A percentile compares a stretch with the other conserved stretches of the same genome.
Evolutionary conservation across 306 rosid species (phyloP).

Genomic region (Astragalus glycyphyllos): DNA sequence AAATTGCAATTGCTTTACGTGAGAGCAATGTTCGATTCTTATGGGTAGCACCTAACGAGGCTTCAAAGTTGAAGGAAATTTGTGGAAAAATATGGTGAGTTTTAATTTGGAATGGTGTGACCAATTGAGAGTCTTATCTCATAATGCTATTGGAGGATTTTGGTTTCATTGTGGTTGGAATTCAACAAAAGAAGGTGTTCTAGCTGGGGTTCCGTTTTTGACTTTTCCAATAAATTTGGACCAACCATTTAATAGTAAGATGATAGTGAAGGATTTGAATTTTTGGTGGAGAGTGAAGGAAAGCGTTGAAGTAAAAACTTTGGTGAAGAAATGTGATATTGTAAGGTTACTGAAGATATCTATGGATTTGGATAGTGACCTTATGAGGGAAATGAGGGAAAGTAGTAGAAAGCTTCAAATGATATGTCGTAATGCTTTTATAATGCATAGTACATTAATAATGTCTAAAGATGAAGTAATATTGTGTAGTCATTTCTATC

Average conservation of each 20-base stretch:
- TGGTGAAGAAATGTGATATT: conserved; percentile 49
- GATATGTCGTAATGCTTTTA: conserved; percentile 34
- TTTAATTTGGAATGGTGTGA: conserved; percentile 63
- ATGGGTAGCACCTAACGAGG: conserved; percentile 45
- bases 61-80: conserved; percentile 29
- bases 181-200: conserved; percentile 52
- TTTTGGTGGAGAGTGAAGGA: conserved; percentile 51
- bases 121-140: conserved; percentile 55
- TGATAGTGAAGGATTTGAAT: conserved; percentile 56
- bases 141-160: conserved; percentile 55
- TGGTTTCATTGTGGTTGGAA: conserved; percentile 70
- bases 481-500: neutral
- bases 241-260: conserved; percentile 52
- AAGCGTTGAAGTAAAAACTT: neutral
- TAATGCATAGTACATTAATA: conserved; percentile 1
- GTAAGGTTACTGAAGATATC: conserved; percentile 31
- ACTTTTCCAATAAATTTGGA: conserved; percentile 49
- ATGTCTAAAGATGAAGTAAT: neutral
- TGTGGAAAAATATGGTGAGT: conserved; percentile 48
- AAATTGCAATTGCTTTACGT: conserved; percentile 40
- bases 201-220: conserved; percentile 52
- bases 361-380: conserved; percentile 41
- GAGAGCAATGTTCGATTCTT: conserved; percentile 42
- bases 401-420: conserved; percentile 34
- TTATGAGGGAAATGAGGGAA: conserved; percentile 36